Percentiles rank a stretch among this genome's conserved stretches.
These are phyloP conservation scores for Rhizopus microsporus DNA, from an alignment of 371 early-diverging fungal species.

Conservation along the genomic window DNA sequence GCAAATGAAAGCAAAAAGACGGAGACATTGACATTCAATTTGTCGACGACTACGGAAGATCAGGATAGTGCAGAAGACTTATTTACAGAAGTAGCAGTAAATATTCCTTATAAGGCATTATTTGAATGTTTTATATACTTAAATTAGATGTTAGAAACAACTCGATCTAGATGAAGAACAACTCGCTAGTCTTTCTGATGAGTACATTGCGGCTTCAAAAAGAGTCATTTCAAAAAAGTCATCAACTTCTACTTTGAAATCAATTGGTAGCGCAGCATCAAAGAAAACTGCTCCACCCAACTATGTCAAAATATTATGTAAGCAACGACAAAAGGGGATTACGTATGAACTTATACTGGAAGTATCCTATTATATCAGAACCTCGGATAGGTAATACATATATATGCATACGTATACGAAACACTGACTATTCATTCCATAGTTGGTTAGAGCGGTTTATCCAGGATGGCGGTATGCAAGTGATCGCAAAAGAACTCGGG, in stretches of 20 bases:
- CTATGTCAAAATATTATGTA: constrained; percentile 22
- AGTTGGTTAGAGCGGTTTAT: constrained; percentile 67
- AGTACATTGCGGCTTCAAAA: constrained; percentile 4
- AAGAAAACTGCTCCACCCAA: constrained; percentile 20
- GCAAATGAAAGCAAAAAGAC: neutral
- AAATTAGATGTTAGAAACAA: constrained; percentile 17
- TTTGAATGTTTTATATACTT: neutral
- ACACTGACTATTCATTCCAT: neutral
- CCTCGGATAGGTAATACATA: constrained; percentile 19
- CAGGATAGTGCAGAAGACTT: constrained; percentile 20
- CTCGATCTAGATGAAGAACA: constrained; percentile 25
- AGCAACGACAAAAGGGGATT: constrained; percentile 25
- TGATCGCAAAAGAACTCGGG: constrained; percentile 64
- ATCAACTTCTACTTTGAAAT: constrained; percentile 2
- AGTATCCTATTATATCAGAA: constrained; percentile 26
- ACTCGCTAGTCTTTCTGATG: constrained; percentile 17
- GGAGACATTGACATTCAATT: constrained; percentile 3
- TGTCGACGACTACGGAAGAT: constrained; percentile 12
- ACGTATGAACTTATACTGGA: constrained; percentile 24
- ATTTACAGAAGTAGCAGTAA: constrained; percentile 29
- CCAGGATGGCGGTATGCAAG: constrained; percentile 66
- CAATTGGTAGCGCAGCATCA: neutral
- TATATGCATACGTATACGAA: neutral
- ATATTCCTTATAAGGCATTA: neutral
- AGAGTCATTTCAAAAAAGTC: constrained; percentile 10